Conservation (phyloP, 2,329 filamentous ascomycete species). For the Phoma herbarum region DNA sequence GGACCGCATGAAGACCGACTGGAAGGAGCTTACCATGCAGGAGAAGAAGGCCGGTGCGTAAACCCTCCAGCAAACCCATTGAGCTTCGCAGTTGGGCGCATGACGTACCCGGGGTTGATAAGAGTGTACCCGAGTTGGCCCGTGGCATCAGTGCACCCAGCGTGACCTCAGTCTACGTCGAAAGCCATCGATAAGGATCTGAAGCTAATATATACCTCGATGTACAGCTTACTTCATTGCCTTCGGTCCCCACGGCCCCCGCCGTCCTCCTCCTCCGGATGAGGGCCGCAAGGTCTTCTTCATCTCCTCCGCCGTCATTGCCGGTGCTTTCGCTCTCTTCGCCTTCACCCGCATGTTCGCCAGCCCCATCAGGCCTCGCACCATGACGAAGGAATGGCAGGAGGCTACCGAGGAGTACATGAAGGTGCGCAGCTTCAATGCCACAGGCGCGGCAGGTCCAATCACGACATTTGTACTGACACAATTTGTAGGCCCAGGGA, state of each 20-base stretch:
- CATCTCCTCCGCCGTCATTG: conserved; percentile 75
- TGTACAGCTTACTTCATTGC: conserved; percentile 96
- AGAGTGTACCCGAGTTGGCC: conserved; percentile 32
- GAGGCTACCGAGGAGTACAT: conserved; percentile 94
- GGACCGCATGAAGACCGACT: conserved; percentile 98
- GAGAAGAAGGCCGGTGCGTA: conserved; percentile 99
- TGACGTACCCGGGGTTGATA: conserved; percentile 42
- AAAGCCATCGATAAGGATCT: conserved; percentile 21
- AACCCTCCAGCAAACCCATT: conserved; percentile 23
- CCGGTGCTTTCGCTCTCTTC: conserved; percentile 76
- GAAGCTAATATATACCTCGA: conserved; percentile 32
- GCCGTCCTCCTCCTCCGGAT: conserved; percentile 81
- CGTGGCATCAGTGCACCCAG: conserved; percentile 26
- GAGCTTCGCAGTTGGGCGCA: conserved; percentile 29
- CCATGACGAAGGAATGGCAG: conserved; percentile 98
- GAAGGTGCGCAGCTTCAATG: conserved; percentile 69
- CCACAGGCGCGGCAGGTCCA: not conserved
- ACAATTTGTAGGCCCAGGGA: conserved; percentile 45
- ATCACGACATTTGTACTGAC: conserved; percentile 24
- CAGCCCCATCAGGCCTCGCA: conserved; percentile 70
- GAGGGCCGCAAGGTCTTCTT: conserved; percentile 81
- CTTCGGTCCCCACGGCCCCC: conserved; percentile 95
- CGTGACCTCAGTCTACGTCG: conserved; percentile 15
- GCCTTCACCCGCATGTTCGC: conserved; percentile 74
- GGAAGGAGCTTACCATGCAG: conserved; percentile 91